Evolutionary conservation across 2,329 filamentous ascomycete genomes (phyloP).

Genomic region (Aspergillus aculeatus): DNA sequence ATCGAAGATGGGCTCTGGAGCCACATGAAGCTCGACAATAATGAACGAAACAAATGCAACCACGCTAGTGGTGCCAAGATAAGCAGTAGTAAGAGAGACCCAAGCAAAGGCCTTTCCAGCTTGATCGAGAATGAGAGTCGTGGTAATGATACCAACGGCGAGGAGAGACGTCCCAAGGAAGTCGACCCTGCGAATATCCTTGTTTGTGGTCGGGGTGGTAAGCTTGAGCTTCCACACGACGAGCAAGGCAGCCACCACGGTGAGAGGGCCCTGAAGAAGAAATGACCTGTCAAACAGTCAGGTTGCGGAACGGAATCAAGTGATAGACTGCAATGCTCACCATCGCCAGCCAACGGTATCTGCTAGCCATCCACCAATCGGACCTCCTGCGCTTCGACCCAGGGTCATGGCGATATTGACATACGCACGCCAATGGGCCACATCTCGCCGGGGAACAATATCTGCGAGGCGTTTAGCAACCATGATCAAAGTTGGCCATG

Average conservation of each 20-base stretch:
- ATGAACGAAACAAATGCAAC: conserved; percentile 26
- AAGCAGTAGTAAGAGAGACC: conserved; percentile 24
- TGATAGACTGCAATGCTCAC: conserved; percentile 32
- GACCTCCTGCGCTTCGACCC: conserved; percentile 52
- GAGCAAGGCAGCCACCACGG: conserved; percentile 36
- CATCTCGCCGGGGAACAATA: conserved; percentile 49
- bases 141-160: conserved; percentile 43
- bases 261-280: conserved; percentile 28
- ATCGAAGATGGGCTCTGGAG: conserved; percentile 37
- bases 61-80: conserved; percentile 16
- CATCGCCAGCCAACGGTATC: conserved; percentile 67
- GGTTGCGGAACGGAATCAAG: not conserved
- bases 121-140: conserved; percentile 51
- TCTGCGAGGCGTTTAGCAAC: conserved; percentile 28
- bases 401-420: conserved; percentile 53
- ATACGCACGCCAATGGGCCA: conserved; percentile 51
- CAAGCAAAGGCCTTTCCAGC: conserved; percentile 45
- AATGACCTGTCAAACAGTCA: conserved; percentile 22
- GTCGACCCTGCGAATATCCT: conserved; percentile 56
- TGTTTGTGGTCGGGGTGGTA: conserved; percentile 2
- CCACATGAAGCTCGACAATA: conserved; percentile 32
- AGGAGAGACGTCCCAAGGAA: conserved; percentile 56
- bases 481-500: too few relatives aligned
- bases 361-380: conserved; percentile 60
- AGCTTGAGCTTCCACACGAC: conserved; percentile 45